Base-by-base conservation (phyloP, 768 basidiomycete genomes). In the Auriculariales sp. region DNA sequence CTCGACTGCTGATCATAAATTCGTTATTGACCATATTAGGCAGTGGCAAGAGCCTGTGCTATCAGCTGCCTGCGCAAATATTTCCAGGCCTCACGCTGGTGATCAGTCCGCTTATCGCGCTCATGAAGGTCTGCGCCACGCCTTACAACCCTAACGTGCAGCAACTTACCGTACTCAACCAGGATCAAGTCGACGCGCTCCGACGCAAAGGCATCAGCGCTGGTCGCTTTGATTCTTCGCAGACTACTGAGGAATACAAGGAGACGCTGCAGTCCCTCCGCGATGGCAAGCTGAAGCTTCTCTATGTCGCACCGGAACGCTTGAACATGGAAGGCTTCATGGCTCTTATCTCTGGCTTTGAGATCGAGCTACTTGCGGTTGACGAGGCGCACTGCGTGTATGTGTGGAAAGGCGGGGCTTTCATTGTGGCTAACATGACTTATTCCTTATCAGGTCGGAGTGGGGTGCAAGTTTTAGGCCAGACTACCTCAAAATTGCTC, bases 361-460 rank as follows among this genome's bases (percentile, higher is more conserved):
- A 63, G 33, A 68, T 75, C 9, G 66, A 70, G 1, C 59, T 76
- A 0, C 61, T 75, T 1, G 73, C 74, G 0, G 67, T 75, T 1
- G 73, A 75, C 47, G 72, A 74, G 54, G 68, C 71, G 1, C 72
- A 74, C 49, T 73, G 72, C 54, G 67, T 71, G 29, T 69, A 69
- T 2, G 44, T 68, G 66, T 70, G 71, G 70, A 70, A 69, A 4
- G 61, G 66, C 3, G 67, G 65, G 29, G n/a, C n/a, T 72, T 73
- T 56, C 66, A 69, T 48, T 55, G 10, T 22, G 49, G 19, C 30
- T n/a, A 24, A 34, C 32, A 27, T 27, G 10, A n/a, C 11, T 29
- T 5, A n/a, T 30, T 14, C 4, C 17, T 36, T 19, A 14, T 11
- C 33, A 15, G 0, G 34, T 14, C 14, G 30, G 30, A 24, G 28